These are phyloP conservation scores for Russula vinacea DNA, from an alignment of 768 basidiomycete genomes.

Conservation along the genomic window DNA sequence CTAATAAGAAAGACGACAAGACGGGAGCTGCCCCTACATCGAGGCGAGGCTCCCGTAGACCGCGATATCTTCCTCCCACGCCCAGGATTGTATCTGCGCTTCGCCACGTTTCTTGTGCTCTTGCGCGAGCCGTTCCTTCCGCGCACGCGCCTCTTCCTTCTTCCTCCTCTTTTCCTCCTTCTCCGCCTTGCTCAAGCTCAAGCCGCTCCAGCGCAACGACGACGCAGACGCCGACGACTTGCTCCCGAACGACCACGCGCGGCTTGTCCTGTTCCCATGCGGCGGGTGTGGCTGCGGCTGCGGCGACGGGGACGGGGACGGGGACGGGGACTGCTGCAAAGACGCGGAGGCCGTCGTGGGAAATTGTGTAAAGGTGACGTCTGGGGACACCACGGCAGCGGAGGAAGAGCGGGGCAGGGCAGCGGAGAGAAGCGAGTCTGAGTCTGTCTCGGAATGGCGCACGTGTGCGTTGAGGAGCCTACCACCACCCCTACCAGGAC, in stretches of 20 bases:
- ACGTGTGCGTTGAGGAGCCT: neutral
- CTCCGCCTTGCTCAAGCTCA: constrained; percentile 16
- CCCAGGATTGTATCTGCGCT: neutral
- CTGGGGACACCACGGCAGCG: neutral
- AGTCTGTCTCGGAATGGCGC: neutral
- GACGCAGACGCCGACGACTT: neutral
- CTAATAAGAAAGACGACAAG: neutral
- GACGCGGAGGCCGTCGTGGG: neutral
- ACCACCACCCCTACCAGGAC: too few species aligned
- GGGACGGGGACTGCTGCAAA: too few species aligned
- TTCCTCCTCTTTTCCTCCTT: constrained; percentile 44
- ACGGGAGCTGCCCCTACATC: neutral
- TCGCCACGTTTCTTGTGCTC: constrained; percentile 5
- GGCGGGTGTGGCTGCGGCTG: neutral
- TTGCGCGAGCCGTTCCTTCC: constrained; percentile 40
- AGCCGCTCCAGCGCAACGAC: neutral
- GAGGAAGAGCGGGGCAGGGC: neutral
- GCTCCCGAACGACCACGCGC: constrained; percentile 9
- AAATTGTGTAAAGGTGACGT: neutral
- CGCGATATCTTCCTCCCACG: constrained; percentile 29
- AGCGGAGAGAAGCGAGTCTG: constrained; percentile 1
- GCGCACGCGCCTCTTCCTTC: constrained; percentile 42
- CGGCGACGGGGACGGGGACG: neutral
- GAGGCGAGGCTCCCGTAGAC: constrained; percentile 29
- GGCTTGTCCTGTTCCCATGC: neutral